Evolutionary conservation across 371 early-diverging fungal genomes (phyloP).

Genomic region (Mucor irregularis): DNA sequence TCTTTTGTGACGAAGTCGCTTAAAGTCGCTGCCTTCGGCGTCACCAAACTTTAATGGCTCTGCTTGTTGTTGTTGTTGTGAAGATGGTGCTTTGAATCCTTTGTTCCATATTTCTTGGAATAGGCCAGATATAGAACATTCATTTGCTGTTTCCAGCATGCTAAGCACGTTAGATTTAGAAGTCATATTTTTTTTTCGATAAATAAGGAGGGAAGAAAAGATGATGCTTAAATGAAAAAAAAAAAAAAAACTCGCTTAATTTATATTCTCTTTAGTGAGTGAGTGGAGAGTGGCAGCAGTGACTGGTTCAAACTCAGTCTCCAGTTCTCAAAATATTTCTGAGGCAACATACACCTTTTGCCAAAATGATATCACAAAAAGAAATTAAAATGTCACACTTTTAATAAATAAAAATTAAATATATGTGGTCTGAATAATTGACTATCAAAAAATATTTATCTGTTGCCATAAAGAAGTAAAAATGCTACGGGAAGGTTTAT

Average conservation of each 20-base stretch:
- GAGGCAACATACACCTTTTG: too few relatives aligned
- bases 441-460: too few relatives aligned
- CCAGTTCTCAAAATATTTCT: too few relatives aligned
- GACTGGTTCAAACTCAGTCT: too few relatives aligned
- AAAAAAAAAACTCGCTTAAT: slow-evolving; percentile 29
- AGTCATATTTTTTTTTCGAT: slow-evolving; percentile 3
- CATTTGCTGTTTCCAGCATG: slow-evolving; percentile 1
- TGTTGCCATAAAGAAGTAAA: too few relatives aligned
- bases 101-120: slow-evolving; percentile 15
- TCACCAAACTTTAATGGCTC: slow-evolving; percentile 10
- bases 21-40: slow-evolving; percentile 33
- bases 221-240: not conserved
- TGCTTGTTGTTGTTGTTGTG: not conserved
- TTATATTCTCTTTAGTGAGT: not conserved
- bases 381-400: too few relatives aligned
- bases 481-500: too few relatives aligned
- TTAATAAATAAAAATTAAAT: too few relatives aligned
- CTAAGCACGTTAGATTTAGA: slow-evolving; percentile 1
- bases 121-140: slow-evolving; percentile 12
- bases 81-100: not conserved
- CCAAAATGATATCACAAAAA: too few relatives aligned
- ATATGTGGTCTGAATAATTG: too few relatives aligned
- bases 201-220: not conserved
- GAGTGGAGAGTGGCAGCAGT: too few relatives aligned
- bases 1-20: slow-evolving; percentile 27